phyloP scores from a whole-genome alignment of 2,329 filamentous ascomycete species.

The Diaporthe sp. region DNA sequence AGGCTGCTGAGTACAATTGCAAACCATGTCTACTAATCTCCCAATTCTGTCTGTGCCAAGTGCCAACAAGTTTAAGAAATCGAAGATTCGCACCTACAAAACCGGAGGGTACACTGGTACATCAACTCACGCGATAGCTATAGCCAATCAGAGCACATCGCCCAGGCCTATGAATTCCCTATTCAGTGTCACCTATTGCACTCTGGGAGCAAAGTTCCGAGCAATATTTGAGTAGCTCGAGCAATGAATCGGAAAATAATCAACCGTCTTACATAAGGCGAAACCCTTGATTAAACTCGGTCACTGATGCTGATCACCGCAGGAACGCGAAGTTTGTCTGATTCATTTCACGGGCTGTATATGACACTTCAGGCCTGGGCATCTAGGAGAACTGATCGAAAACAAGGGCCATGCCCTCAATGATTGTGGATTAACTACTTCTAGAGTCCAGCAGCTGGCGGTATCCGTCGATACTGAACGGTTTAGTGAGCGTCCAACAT shows the following conservation, averaged over 20 bases:
- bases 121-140: too few species aligned
- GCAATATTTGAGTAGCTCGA: constrained; percentile 54
- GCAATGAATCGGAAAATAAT: neutral
- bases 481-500: neutral
- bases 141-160: too few species aligned
- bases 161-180: constrained; percentile 56
- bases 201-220: constrained; percentile 68
- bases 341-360: neutral
- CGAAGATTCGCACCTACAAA: too few species aligned
- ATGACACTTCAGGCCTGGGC: too few species aligned
- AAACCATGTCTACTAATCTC: neutral
- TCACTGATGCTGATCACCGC: neutral
- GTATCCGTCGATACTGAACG: neutral
- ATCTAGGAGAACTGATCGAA: too few species aligned
- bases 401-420: neutral
- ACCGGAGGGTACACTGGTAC: too few species aligned
- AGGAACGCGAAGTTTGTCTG: neutral
- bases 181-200: constrained; percentile 67
- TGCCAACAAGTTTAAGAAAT: neutral
- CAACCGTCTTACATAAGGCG: neutral
- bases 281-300: neutral
- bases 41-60: neutral
- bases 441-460: neutral
- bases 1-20: neutral
- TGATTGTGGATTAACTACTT: neutral